These are phyloP conservation scores for Akebia trifoliata DNA, from an alignment of 164 flowering plant species.

Conservation along the genomic window DNA sequence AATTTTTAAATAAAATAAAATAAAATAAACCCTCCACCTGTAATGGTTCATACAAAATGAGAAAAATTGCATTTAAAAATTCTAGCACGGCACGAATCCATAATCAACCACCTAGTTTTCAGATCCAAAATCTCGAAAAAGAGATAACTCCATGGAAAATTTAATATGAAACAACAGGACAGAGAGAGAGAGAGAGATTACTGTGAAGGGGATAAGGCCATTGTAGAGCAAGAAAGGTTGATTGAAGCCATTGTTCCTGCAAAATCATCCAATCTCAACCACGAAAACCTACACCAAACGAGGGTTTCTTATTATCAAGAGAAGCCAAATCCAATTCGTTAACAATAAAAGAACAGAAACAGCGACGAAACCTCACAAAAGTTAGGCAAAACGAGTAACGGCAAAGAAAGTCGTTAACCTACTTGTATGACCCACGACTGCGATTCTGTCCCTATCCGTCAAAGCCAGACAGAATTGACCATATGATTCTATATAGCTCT, in stretches of 20 bases:
- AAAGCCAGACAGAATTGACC: too few relatives aligned
- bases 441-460: background rate
- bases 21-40: too few relatives aligned
- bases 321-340: background rate
- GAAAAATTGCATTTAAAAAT: too few relatives aligned
- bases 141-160: background rate
- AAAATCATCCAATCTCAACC: constrained; percentile 3
- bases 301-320: background rate
- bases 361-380: background rate
- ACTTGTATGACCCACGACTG: background rate
- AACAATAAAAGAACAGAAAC: background rate
- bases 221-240: constrained; percentile 8
- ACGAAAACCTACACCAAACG: background rate
- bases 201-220: constrained; percentile 2
- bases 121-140: too few relatives aligned
- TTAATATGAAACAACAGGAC: background rate
- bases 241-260: constrained; percentile 11
- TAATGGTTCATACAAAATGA: too few relatives aligned
- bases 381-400: background rate
- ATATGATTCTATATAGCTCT: too few relatives aligned
- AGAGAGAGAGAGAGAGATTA: constrained; percentile 2
- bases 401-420: background rate
- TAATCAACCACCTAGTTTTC: too few relatives aligned
- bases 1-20: too few relatives aligned
- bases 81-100: too few relatives aligned